These are phyloP conservation scores for Monsonia emarginata DNA, from an alignment of 441 rosid genomes.

Conservation along the genomic window DNA sequence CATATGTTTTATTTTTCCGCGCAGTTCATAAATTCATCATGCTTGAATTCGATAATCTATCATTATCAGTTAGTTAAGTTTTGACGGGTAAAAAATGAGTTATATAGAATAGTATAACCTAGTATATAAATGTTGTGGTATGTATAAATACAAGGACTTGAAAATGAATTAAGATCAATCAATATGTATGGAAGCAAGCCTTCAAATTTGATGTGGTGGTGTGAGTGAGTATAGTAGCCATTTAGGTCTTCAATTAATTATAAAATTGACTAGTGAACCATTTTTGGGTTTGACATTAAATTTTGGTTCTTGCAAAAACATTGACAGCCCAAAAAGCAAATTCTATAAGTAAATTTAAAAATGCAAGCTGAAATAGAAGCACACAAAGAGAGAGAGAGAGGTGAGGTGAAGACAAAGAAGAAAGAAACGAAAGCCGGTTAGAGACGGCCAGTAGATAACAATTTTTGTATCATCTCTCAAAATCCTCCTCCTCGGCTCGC, in stretches of 20 bases:
- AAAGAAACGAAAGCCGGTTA: constrained; percentile 30
- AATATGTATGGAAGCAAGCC: not conserved
- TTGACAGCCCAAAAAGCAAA: not conserved
- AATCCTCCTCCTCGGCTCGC: not conserved
- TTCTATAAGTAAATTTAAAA: not conserved
- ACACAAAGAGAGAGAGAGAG: not conserved
- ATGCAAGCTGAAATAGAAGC: not conserved
- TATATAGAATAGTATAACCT: not conserved
- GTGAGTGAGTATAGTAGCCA: not conserved
- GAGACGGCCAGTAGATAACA: constrained; percentile 31
- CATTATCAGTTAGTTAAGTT: not conserved
- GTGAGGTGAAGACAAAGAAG: constrained; percentile 27
- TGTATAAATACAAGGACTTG: not conserved
- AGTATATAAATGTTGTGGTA: not conserved
- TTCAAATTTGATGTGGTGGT: not conserved
- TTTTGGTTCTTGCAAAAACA: not conserved
- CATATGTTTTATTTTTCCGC: no score
- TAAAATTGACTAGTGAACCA: constrained; percentile 3
- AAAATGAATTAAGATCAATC: not conserved
- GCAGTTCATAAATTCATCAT: no score
- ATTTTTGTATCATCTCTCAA: not conserved
- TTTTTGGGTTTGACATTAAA: not conserved
- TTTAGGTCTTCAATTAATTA: no score
- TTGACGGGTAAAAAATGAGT: not conserved
- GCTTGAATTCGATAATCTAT: no score